Conservation (phyloP, 2,329 filamentous ascomycete species). For the Torrubiella hemipterigena region DNA sequence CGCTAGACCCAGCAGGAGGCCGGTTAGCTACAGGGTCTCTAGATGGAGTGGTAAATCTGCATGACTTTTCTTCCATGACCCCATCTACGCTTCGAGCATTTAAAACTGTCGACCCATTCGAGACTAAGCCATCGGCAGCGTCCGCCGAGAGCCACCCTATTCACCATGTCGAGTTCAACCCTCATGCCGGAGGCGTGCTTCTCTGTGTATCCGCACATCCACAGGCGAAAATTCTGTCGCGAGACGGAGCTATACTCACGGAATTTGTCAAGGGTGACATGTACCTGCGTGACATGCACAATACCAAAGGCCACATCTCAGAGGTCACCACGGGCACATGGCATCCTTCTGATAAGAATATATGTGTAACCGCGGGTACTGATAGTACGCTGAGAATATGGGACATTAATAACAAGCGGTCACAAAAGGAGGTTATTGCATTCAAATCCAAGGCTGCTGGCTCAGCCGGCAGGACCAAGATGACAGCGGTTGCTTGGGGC, state of each 20-base stretch:
- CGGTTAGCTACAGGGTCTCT: conserved; percentile 82
- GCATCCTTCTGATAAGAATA: conserved; percentile 76
- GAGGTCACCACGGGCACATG: conserved; percentile 83
- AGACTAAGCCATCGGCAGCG: conserved; percentile 54
- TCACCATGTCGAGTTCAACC: conserved; percentile 78
- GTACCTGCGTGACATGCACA: conserved; percentile 94
- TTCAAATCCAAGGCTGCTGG: conserved; percentile 89
- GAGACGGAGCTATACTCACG: conserved; percentile 74
- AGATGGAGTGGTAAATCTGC: conserved; percentile 83
- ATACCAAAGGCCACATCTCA: conserved; percentile 92
- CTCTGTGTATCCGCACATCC: conserved; percentile 82
- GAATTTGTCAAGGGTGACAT: conserved; percentile 97
- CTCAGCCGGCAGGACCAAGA: conserved; percentile 78
- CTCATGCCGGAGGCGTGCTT: conserved; percentile 64
- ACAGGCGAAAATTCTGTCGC: conserved; percentile 78
- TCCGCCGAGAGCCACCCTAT: conserved; percentile 77
- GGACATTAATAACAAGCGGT: conserved; percentile 85
- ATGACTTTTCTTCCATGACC: conserved; percentile 93
- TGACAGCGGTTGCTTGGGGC: conserved; percentile 88
- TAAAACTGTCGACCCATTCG: conserved; percentile 79
- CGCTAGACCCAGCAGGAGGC: conserved; percentile 74
- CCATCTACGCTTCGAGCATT: conserved; percentile 90
- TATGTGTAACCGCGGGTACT: conserved; percentile 83
- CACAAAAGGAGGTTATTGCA: conserved; percentile 87
- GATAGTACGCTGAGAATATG: conserved; percentile 95